These are phyloP conservation scores for Kitagawia praeruptora DNA, from an alignment of 129 eudicot species.

Conservation along the genomic window DNA sequence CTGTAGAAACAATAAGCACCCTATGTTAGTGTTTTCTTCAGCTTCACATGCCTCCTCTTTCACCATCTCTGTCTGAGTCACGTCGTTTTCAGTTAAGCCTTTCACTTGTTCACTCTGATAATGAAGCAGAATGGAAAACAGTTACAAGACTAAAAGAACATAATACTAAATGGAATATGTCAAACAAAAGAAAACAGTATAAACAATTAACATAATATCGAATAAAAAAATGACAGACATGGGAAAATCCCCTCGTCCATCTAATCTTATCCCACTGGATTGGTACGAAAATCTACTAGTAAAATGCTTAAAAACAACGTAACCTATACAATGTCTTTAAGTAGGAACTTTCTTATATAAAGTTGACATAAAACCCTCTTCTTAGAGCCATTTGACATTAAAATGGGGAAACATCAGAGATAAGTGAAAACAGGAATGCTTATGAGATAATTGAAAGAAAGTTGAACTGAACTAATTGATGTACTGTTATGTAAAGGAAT, in stretches of 20 bases:
- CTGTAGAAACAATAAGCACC: no score
- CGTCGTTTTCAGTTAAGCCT: no score
- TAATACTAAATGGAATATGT: background rate
- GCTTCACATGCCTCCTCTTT: no score
- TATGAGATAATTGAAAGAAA: no score
- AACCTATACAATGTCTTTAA: background rate
- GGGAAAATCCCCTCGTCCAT: background rate
- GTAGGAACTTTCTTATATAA: background rate
- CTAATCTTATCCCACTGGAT: background rate
- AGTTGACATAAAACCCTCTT: background rate
- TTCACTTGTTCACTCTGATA: no score
- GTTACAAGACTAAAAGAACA: no score
- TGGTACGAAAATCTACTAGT: background rate
- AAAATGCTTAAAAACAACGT: background rate
- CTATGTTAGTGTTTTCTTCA: no score
- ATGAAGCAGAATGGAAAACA: no score
- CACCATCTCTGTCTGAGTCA: no score
- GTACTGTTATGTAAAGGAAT: no score
- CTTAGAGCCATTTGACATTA: background rate
- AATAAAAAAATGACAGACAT: background rate
- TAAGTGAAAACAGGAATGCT: background rate
- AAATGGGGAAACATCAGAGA: background rate
- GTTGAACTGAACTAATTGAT: no score
- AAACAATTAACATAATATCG: background rate
- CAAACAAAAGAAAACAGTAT: background rate